Evolutionary conservation across 805 yeast species (phyloP).

Genomic region (Saturnispora sekii): DNA sequence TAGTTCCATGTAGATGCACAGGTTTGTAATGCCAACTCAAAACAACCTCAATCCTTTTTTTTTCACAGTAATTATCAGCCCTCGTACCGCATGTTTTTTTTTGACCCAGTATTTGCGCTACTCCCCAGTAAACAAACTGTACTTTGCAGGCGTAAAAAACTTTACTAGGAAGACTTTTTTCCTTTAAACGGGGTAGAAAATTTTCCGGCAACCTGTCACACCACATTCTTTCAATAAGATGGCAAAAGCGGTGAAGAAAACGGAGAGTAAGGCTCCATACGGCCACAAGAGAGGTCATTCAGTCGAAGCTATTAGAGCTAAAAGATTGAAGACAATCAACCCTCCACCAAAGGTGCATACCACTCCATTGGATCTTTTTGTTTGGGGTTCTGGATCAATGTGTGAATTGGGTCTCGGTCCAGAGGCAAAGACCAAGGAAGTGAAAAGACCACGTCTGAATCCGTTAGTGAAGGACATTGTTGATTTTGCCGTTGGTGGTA

Average conservation of each 20-base stretch:
- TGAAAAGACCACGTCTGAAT: constrained; percentile 90
- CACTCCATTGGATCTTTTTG: constrained; percentile 63
- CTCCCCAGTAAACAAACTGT: no score
- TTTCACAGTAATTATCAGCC: no score
- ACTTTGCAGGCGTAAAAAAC: background rate
- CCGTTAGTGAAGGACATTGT: constrained; percentile 68
- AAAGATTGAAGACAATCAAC: constrained; percentile 40
- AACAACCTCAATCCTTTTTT: no score
- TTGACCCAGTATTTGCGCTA: no score
- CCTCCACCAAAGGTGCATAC: constrained; percentile 28
- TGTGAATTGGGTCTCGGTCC: constrained; percentile 98
- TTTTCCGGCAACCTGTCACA: no score
- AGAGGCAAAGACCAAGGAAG: constrained; percentile 80
- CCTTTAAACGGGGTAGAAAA: background rate
- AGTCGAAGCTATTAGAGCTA: constrained; percentile 39
- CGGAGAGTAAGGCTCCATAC: constrained; percentile 23
- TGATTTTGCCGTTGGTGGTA: constrained; percentile 90
- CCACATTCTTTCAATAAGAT: background rate
- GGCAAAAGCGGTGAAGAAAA: constrained; percentile 32
- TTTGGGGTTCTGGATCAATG: constrained; percentile 96
- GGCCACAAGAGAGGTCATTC: constrained; percentile 25
- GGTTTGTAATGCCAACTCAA: no score
- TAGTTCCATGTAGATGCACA: no score
- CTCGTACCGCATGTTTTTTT: no score
- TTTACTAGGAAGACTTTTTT: background rate